Evolutionary conservation across 495 filamentous ascomycete genomes (phyloP), one percentile per base, ranked within the genome.

Genomic region (Trichocladium uniseriatum): DNA sequence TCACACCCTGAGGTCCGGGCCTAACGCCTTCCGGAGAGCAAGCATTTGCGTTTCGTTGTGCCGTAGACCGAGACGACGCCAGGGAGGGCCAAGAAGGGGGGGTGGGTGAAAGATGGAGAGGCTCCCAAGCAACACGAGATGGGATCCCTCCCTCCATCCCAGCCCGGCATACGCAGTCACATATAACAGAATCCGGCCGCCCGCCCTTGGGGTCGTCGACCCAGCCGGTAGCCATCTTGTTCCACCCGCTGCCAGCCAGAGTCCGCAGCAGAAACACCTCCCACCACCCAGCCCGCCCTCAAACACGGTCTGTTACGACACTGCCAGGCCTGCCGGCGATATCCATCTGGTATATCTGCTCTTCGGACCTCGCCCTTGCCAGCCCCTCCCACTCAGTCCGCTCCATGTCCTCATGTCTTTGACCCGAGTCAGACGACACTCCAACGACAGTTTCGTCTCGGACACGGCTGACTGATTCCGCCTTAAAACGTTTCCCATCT

Each of bases 401-500:
- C n/a, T 32, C 43, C 49, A 68, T 68, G 64, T 63, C 60, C 67
- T 54, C 66, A 69, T 70, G 65, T 71, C 69, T 65, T 58, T 71
- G 64, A 66, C 48, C 51, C 55, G 52, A 59, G 49, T 57, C 56
- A 32, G 52, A 54, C 56, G 50, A 62, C 54, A 57, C 53, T 46
- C 54, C 52, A 61, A 59, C 39, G 50, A 64, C 57, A 57, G 27
- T 57, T 62, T 60, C 54, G 61, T 66, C 60, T 64, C 59, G 57
- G 69, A 69, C 57, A 68, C 69, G 49, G 64, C 69, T 51, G 68
- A 68, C 58, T 69, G 66, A 72, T 56, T 55, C 41, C 51, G 34
- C 19, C 29, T 43, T 21, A 38, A 36, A 19, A 47, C 54, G 22
- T 15, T 57, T 28, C 53, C 53, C 24, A 42, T 56, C 51, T 51